Base-by-base conservation (phyloP, 768 basidiomycete genomes). In the Agrocybe chaxingu region DNA sequence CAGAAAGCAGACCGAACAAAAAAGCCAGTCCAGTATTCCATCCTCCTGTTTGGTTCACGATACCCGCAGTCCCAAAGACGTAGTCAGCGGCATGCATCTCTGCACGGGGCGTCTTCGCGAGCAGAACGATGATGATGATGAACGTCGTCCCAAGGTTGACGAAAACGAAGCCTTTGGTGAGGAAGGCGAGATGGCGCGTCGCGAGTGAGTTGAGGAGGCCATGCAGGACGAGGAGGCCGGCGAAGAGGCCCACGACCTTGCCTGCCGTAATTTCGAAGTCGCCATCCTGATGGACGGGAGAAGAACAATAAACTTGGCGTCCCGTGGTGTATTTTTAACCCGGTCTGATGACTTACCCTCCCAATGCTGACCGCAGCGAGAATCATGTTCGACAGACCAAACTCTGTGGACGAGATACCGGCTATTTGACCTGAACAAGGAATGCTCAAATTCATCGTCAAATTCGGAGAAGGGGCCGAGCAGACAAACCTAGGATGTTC, bases 341-440 rank as follows among this genome's bases (percentile, higher is more conserved):
- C 7, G 16, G 42, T 33, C 24, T 19, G 50, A 16, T 53, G 51
- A 41, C 62, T 34, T 48, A 71, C 82, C 61, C 73, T 80, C 48
- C 77, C 81, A 42, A 88, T 66, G 13, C 75, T 77, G 32, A 85
- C 85, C 3, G 89, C 89, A n/a, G 83, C 82, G 73, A 85, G 79
- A 36, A 89, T 87, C 88, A 89, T 90, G 62, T 76, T 79, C 16
- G 85, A 75, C 16, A 89, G 74, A 24, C 89, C 90, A 61, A 90
- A 92, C 65, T 92, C 89, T 0, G 89, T 92, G 2, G 88, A 92
- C 6, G 91, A 87, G 43, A 92, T 74, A 29, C 92, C 92, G 9
- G 91, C 89, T 49, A 91, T 81, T 67, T 92, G 90, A 33, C 89
- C 84, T 81, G 55, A 13, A 45, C 18, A 31, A 24, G 42, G 39